phyloP scores from a whole-genome alignment of 805 yeast species.

The Barnettozyma sp. region DNA sequence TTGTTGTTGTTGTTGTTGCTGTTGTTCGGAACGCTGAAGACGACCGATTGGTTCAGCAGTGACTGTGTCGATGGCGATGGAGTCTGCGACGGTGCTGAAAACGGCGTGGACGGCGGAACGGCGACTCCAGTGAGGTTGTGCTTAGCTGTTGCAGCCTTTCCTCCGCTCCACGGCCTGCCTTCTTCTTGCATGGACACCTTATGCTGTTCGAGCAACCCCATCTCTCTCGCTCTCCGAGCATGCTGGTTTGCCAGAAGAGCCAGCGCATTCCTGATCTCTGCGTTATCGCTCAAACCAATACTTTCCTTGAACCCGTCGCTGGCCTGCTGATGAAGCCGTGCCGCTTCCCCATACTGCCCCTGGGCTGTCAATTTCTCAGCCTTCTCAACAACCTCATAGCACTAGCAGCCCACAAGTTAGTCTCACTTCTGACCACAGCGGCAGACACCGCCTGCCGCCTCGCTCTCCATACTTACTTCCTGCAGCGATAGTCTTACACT shows the following conservation, averaged over 20 bases:
- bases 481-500: background rate
- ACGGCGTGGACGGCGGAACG: too few species aligned
- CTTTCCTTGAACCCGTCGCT: conserved; percentile 28
- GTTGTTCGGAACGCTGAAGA: too few species aligned
- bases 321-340: conserved; percentile 33
- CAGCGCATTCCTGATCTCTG: conserved; percentile 27
- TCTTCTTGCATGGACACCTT: too few species aligned
- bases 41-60: background rate
- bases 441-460: background rate
- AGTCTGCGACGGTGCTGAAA: too few species aligned
- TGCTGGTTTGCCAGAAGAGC: conserved; percentile 27
- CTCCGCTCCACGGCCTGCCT: too few species aligned
- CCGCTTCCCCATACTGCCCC: conserved; percentile 37
- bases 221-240: conserved; percentile 26
- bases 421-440: background rate
- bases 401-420: background rate
- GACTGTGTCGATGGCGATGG: conserved; percentile 2
- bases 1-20: conserved; percentile 4
- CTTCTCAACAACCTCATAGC: conserved; percentile 40
- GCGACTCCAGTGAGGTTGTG: too few species aligned
- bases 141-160: too few species aligned
- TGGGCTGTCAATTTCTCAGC: conserved; percentile 44
- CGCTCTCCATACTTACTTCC: background rate
- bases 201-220: conserved; percentile 14
- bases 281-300: conserved; percentile 18